A percentile compares a stretch with the other conserved stretches of the same genome.
Evolutionary conservation across 331 rosid species (phyloP).

Genomic region (Pyrus hybrid): DNA sequence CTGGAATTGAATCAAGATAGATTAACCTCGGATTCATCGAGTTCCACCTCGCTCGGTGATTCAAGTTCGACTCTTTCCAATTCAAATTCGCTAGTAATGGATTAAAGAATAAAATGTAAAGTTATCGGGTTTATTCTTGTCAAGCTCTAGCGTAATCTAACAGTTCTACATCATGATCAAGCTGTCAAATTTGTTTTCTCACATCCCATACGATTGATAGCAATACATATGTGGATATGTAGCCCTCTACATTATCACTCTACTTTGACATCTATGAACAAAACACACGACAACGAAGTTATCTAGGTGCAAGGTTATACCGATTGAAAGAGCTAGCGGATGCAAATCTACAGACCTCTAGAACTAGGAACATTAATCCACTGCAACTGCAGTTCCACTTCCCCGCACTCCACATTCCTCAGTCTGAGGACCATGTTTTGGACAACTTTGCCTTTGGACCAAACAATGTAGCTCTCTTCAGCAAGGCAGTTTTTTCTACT

Average conservation of each 20-base stretch:
- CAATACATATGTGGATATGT: neutral
- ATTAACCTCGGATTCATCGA: no score
- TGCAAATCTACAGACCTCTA: slow-evolving; percentile 5
- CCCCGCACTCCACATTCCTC: slow-evolving; percentile 39
- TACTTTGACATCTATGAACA: neutral
- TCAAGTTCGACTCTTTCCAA: no score
- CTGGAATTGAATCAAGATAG: no score
- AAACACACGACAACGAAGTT: neutral
- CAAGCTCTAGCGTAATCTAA: no score
- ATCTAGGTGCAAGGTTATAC: neutral
- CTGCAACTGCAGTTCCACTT: slow-evolving; percentile 31
- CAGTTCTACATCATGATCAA: neutral
- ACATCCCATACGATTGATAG: neutral
- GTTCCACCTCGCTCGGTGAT: no score
- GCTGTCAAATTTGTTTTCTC: neutral
- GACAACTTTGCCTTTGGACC: slow-evolving; percentile 19
- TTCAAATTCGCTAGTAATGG: no score
- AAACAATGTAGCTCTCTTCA: slow-evolving; percentile 28
- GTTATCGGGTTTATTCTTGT: no score
- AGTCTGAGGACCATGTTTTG: slow-evolving; percentile 33
- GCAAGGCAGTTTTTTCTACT: slow-evolving; percentile 25
- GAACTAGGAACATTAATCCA: slow-evolving; percentile 31
- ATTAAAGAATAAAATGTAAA: no score
- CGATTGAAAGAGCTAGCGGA: neutral
- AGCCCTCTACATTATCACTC: neutral